Conservation (phyloP, 2,329 filamentous ascomycete genomes). For the Monosporascus sp. region DNA sequence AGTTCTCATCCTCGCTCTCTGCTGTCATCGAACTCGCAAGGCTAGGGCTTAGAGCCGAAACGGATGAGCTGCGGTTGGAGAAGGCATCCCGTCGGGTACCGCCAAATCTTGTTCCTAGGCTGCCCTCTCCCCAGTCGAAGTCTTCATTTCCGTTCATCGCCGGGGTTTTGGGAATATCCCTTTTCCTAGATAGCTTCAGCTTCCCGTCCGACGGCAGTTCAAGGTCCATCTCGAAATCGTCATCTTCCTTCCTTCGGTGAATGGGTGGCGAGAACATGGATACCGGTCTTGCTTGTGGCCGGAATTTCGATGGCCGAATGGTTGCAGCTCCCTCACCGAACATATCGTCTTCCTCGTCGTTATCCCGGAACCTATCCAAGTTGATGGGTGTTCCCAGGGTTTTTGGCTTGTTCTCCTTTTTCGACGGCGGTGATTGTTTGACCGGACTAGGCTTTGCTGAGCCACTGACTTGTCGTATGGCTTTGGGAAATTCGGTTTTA, state of each 20-base stretch:
- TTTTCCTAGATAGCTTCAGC: constrained; percentile 58
- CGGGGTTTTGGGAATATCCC: constrained; percentile 60
- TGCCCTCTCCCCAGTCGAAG: constrained; percentile 91
- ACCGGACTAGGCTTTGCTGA: constrained; percentile 50
- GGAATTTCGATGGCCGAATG: constrained; percentile 59
- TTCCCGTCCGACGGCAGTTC: constrained; percentile 65
- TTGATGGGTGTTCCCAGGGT: constrained; percentile 44
- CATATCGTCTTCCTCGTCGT: constrained; percentile 55
- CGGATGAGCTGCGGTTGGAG: constrained; percentile 78
- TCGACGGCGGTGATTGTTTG: constrained; percentile 28
- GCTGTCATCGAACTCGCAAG: constrained; percentile 84
- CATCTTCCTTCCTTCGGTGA: constrained; percentile 41
- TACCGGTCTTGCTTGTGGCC: constrained; percentile 16
- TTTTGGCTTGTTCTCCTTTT: constrained; percentile 28
- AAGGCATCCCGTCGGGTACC: constrained; percentile 77
- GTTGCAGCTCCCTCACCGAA: constrained; percentile 61
- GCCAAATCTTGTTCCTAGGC: constrained; percentile 83
- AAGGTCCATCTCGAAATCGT: constrained; percentile 69
- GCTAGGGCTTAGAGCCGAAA: constrained; percentile 87
- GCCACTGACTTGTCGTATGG: constrained; percentile 61
- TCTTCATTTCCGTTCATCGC: constrained; percentile 61
- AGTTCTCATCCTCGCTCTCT: constrained; percentile 89
- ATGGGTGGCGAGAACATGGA: constrained; percentile 53
- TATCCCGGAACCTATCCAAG: constrained; percentile 61
- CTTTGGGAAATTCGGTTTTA: constrained; percentile 60